These are phyloP conservation scores for Neurospora sp. DNA, from an alignment of 495 filamentous ascomycete species.

Conservation along the genomic window DNA sequence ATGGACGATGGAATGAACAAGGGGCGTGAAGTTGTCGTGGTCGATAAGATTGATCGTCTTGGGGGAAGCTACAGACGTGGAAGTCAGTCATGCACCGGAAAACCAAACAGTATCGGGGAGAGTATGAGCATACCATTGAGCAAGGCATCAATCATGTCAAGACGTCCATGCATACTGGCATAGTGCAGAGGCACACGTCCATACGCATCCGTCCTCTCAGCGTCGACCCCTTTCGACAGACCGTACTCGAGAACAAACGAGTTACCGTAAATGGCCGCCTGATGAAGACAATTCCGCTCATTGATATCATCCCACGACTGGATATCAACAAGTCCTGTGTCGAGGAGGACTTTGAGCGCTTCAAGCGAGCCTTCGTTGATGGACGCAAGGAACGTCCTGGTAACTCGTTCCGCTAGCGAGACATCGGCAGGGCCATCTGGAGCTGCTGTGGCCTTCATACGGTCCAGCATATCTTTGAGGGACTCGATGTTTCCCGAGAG, in stretches of 20 bases:
- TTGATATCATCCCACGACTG: constrained; percentile 94
- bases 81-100: neutral
- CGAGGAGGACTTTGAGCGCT: constrained; percentile 63
- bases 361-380: constrained; percentile 77
- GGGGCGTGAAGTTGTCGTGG: constrained; percentile 92
- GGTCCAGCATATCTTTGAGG: constrained; percentile 38
- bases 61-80: constrained; percentile 26
- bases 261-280: constrained; percentile 84
- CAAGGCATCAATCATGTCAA: constrained; percentile 72
- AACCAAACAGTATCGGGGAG: neutral
- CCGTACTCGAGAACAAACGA: constrained; percentile 64
- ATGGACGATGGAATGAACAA: constrained; percentile 91
- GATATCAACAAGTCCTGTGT: constrained; percentile 74
- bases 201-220: constrained; percentile 80
- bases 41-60: constrained; percentile 75
- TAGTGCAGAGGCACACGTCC: constrained; percentile 92
- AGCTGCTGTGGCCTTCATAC: constrained; percentile 35
- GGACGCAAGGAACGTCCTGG: constrained; percentile 77
- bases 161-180: constrained; percentile 84
- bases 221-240: constrained; percentile 58
- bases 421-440: constrained; percentile 29
- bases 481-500: constrained; percentile 59
- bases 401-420: constrained; percentile 57
- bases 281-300: constrained; percentile 89
- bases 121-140: constrained; percentile 38